phyloP scores from a whole-genome alignment of 139 green algal genomes.

The Ettlia oleoabundans region DNA sequence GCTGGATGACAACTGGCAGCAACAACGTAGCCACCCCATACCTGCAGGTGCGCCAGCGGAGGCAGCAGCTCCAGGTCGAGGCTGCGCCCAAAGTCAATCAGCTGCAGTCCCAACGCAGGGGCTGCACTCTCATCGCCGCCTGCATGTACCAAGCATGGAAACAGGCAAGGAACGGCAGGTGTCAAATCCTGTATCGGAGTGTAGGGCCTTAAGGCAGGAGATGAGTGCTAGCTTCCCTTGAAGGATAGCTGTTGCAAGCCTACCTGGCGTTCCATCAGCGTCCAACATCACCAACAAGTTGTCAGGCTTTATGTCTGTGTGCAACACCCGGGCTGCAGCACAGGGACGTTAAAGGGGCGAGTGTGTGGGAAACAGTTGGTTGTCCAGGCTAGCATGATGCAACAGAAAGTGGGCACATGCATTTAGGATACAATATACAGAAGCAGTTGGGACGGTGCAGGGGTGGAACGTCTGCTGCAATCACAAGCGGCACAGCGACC shows the following conservation, averaged over 20 bases:
- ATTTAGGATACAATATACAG: too few relatives aligned
- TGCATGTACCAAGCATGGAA: not conserved
- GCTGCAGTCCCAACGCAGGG: slow-evolving; percentile 23
- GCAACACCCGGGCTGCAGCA: slow-evolving; percentile 35
- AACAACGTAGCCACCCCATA: not conserved
- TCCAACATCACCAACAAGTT: slow-evolving; percentile 55
- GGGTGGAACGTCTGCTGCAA: not conserved
- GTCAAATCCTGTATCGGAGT: too few relatives aligned
- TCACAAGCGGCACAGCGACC: too few relatives aligned
- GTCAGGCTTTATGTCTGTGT: slow-evolving; percentile 62
- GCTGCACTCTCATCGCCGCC: not conserved
- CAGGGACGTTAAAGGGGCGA: not conserved
- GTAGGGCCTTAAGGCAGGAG: too few relatives aligned
- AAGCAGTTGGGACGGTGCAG: too few relatives aligned
- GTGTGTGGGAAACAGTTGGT: too few relatives aligned
- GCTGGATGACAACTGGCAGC: too few relatives aligned
- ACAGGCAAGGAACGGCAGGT: not conserved
- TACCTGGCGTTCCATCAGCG: not conserved
- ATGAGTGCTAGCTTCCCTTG: too few relatives aligned
- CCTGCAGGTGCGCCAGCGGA: slow-evolving; percentile 35
- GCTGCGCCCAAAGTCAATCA: slow-evolving; percentile 63
- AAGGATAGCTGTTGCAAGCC: not conserved
- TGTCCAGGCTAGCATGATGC: too few relatives aligned
- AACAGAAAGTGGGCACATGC: not conserved
- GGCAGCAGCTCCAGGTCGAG: slow-evolving; percentile 62